Conservation (phyloP, 176 grass and related monocot species). For the Rhynchospora tenuis region DNA sequence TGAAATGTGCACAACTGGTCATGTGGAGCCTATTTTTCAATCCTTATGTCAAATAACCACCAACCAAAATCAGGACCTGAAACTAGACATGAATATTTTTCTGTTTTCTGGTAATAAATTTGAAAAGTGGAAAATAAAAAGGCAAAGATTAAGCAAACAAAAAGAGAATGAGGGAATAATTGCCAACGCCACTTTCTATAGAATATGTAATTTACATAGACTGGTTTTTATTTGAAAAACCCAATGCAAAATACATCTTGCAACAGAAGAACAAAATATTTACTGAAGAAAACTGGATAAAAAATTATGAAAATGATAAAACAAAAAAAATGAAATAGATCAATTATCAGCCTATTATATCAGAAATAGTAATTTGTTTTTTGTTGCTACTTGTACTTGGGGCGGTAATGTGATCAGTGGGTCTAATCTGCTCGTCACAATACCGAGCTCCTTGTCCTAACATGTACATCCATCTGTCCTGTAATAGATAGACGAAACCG, state of each 20-base stretch:
- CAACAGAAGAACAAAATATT: neutral
- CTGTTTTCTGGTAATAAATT: neutral
- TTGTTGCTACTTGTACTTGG: conserved; percentile 52
- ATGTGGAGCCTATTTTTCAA: neutral
- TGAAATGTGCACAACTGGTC: neutral
- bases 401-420: conserved; percentile 39
- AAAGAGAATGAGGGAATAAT: neutral
- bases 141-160: neutral
- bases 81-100: neutral
- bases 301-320: neutral
- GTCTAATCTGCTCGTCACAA: conserved; percentile 63
- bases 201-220: neutral
- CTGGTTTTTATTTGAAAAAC: neutral
- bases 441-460: conserved; percentile 47
- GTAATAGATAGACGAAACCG: conserved; percentile 63
- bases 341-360: neutral
- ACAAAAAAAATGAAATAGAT: neutral
- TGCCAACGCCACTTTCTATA: neutral
- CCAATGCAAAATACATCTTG: conserved; percentile 1
- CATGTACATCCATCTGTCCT: conserved; percentile 81
- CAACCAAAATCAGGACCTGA: neutral
- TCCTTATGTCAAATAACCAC: neutral
- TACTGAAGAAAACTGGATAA: neutral
- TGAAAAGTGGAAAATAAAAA: neutral
- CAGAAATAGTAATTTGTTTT: conserved; percentile 5